phyloP scores from a whole-genome alignment of 192 early-diverging fungal genomes.

The Thamnidium elegans region DNA sequence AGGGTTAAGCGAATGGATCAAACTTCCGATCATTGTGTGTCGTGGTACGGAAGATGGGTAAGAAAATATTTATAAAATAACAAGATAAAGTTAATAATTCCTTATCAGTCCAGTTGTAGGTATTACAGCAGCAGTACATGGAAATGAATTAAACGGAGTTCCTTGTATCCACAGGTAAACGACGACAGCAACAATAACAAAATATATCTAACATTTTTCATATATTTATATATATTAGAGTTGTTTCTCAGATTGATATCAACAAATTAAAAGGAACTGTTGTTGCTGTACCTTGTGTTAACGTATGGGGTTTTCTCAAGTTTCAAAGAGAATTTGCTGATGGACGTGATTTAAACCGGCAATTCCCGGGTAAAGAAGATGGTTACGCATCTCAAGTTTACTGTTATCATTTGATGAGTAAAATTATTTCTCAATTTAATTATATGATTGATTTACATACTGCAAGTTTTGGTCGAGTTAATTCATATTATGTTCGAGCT shows the following conservation, averaged over 20 bases:
- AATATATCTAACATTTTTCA: neutral
- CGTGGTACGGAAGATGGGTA: constrained; percentile 31
- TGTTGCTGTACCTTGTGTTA: constrained; percentile 83
- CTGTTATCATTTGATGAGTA: constrained; percentile 73
- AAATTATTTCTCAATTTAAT: constrained; percentile 74
- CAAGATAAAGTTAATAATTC: neutral
- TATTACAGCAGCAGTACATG: constrained; percentile 84
- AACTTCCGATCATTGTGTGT: constrained; percentile 33
- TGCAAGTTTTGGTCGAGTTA: constrained; percentile 78
- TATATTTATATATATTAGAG: constrained; percentile 12
- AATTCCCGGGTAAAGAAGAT: constrained; percentile 71
- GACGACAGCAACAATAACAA: neutral
- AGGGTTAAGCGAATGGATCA: constrained; percentile 60
- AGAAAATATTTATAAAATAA: neutral
- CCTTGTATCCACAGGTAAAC: constrained; percentile 73
- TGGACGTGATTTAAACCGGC: constrained; percentile 83
- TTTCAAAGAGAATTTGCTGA: constrained; percentile 81
- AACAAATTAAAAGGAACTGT: constrained; percentile 73
- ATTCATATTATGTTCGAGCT: constrained; percentile 84
- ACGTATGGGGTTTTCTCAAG: constrained; percentile 78
- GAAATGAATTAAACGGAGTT: constrained; percentile 90
- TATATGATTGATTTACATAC: constrained; percentile 88
- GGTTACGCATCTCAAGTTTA: constrained; percentile 83
- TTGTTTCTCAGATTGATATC: constrained; percentile 74
- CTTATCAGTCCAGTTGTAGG: constrained; percentile 26